These are phyloP conservation scores for Odontarrhena argentea DNA, from an alignment of 345 rosid genomes.

Conservation along the genomic window DNA sequence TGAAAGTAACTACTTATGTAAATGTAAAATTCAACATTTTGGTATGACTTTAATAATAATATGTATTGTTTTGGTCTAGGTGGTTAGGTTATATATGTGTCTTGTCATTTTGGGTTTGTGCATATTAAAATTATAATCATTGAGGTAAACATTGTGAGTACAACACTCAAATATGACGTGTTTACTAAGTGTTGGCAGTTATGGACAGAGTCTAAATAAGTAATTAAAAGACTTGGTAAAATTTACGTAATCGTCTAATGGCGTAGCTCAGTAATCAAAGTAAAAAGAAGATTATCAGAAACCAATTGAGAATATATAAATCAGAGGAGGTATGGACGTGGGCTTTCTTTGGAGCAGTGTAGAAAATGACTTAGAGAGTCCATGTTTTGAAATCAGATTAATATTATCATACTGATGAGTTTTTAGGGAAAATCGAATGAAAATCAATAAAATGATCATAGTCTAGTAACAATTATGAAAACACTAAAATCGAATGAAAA, in stretches of 20 bases:
- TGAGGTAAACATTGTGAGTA: slow-evolving; percentile 24
- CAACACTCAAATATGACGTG: slow-evolving; percentile 33
- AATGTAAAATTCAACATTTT: slow-evolving; percentile 27
- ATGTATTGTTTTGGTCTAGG: slow-evolving; percentile 21
- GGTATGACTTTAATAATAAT: slow-evolving; percentile 4
- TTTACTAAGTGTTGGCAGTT: slow-evolving; percentile 17
- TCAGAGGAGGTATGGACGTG: slow-evolving; percentile 21
- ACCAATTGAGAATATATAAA: slow-evolving; percentile 10
- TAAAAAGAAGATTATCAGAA: neutral
- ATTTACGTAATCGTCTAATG: slow-evolving; percentile 15
- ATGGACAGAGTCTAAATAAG: slow-evolving; percentile 4
- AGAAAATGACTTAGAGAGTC: neutral
- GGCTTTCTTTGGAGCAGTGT: slow-evolving; percentile 9
- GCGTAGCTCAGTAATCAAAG: slow-evolving; percentile 3
- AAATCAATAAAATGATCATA: too few relatives aligned
- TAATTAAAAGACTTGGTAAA: neutral
- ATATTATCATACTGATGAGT: too few relatives aligned
- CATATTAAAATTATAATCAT: slow-evolving; percentile 24
- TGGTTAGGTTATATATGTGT: slow-evolving; percentile 18
- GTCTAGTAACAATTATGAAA: too few relatives aligned
- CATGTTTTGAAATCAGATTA: too few relatives aligned
- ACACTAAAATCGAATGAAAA: too few relatives aligned
- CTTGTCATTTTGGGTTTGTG: slow-evolving; percentile 39
- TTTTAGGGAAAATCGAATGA: too few relatives aligned
- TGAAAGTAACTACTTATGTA: slow-evolving; percentile 23